Evolutionary conservation across 495 filamentous ascomycete species (phyloP).

Genomic region (Daldinia childiae): DNA sequence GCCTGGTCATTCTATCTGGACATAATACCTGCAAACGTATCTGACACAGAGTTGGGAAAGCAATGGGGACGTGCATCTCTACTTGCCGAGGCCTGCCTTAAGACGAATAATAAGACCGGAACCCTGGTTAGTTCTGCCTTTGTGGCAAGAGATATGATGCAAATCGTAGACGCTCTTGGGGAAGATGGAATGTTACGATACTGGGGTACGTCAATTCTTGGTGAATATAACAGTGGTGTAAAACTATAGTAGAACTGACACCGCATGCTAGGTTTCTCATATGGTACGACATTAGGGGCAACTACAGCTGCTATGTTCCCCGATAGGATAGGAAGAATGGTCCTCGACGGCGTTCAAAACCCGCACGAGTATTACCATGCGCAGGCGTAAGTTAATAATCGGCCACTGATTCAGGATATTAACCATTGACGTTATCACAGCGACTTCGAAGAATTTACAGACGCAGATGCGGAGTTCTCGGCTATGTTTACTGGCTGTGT

Average conservation of each 20-base stretch:
- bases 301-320: constrained; percentile 58
- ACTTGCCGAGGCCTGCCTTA: constrained; percentile 15
- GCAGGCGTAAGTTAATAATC: constrained; percentile 17
- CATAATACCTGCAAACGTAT: neutral
- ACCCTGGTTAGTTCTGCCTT: constrained; percentile 44
- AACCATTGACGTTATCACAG: constrained; percentile 1
- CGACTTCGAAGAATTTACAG: constrained; percentile 44
- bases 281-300: constrained; percentile 55
- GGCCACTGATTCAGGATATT: neutral
- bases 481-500: constrained; percentile 48
- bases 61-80: constrained; percentile 16
- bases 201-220: constrained; percentile 50
- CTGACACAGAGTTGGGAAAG: constrained; percentile 16
- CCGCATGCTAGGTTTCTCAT: constrained; percentile 49
- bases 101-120: constrained; percentile 21
- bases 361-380: constrained; percentile 53
- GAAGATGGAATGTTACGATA: constrained; percentile 58
- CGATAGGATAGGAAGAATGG: constrained; percentile 53
- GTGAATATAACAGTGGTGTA: neutral
- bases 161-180: constrained; percentile 53
- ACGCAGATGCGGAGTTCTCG: constrained; percentile 48
- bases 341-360: constrained; percentile 57
- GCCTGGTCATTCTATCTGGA: constrained; percentile 18
- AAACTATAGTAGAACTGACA: neutral
- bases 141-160: constrained; percentile 55